Base-by-base conservation (phyloP, 1,284 basidiomycete species). In the Mycena citricolor region DNA sequence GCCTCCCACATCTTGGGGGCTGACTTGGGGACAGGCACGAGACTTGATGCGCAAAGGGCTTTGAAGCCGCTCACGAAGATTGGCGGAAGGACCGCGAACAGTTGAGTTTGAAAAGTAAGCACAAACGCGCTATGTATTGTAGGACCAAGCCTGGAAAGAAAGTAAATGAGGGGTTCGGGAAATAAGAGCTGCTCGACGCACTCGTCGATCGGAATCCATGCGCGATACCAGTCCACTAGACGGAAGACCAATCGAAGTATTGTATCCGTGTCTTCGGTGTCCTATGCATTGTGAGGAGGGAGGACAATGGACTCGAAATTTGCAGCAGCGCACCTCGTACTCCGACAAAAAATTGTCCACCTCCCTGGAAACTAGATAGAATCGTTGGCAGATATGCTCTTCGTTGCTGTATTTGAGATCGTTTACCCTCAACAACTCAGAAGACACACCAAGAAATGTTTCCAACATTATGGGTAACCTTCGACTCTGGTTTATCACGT, bases 61-160 rank as follows among this genome's bases (percentile, higher is more conserved):
- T 83, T 84, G 64, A 89, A 81, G 1, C 78, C 81, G 12, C 65
- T 57, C 7, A 81, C 69, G 57, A 90, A 87, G 2, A 74, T 68
- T 1, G 81, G 67, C 2, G 87, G 84, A 8, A 91, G 73, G 37
- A 70, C 61, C 32, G 81, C 79, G 59, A 84, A 84, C 16, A 90
- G 64, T 40, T 78, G 74, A 1, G 83, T 83, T 55, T 86, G 84
- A 59, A 88, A 90, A 21, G 71, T 68, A 38, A 79, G 70, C 17
- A 72, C 79, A 61, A 83, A 89, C 2, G 81, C 70, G 2, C 74
- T 70, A 35, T 69, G 67, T 21, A 86, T 71, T 1, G 76, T 80
- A 17, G 70, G 57, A 5, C 84, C 81, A 7, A 89, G 69, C 47
- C 85, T 87, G 49, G 32, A 14, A 6, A 21, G 38, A n/a, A 32